These are phyloP conservation scores for Cnidoscolus chayamansa DNA, from an alignment of 441 rosid genomes.

Conservation along the genomic window DNA sequence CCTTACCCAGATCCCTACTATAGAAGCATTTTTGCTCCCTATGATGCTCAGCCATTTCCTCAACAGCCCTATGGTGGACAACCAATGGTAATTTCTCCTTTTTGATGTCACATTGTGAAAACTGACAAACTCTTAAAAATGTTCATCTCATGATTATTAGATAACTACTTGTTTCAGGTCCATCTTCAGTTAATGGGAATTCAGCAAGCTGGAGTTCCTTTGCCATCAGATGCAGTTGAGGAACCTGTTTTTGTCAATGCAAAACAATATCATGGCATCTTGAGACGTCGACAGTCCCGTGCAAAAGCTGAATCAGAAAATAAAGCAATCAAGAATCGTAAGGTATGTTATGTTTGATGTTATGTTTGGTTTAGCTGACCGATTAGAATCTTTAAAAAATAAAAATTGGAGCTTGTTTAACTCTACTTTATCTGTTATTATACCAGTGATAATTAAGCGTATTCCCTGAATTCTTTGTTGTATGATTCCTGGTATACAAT, in stretches of 20 bases:
- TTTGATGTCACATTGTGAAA: background rate
- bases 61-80: conserved; percentile 74
- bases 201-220: conserved; percentile 93
- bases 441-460: background rate
- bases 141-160: background rate
- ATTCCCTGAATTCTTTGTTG: background rate
- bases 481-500: background rate
- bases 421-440: background rate
- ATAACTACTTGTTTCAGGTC: conserved; percentile 42
- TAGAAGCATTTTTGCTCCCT: conserved; percentile 87
- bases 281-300: conserved; percentile 87
- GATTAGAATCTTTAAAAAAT: background rate
- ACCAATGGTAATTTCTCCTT: conserved; percentile 48
- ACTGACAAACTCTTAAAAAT: background rate
- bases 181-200: conserved; percentile 92
- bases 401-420: background rate
- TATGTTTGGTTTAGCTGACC: conserved; percentile 3
- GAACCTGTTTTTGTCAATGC: conserved; percentile 97
- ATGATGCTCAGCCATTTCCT: conserved; percentile 66
- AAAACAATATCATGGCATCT: conserved; percentile 88
- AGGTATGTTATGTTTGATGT: conserved; percentile 38
- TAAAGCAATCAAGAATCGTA: conserved; percentile 60
- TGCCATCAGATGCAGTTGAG: conserved; percentile 85
- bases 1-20: conserved; percentile 93
- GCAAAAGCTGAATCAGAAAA: conserved; percentile 83